Base-by-base conservation (phyloP, 495 filamentous ascomycete genomes). In the Chaetomium cochliodes region DNA sequence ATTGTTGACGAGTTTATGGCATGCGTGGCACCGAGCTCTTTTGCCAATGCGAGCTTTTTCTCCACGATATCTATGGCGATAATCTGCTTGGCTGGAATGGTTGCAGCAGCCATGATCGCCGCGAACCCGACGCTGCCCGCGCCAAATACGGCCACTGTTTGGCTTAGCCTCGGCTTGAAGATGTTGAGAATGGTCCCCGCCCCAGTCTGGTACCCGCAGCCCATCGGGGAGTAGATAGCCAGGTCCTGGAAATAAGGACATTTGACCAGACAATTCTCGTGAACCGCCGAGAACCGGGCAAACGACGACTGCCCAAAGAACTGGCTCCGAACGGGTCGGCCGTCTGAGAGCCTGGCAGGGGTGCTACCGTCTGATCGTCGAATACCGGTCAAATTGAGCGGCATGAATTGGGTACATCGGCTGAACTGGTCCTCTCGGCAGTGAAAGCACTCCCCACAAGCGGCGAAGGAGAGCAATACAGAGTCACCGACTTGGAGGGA, bases 291-390 rank as follows among this genome's bases (percentile, higher is more conserved):
- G 47, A 76, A 23, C 37, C 70, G 72, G 15, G 71, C 63, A 58
- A 81, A 68, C 0, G 76, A 79, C 11, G 71, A 75, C 63, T 82
- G 80, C 3, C 80, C 79, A 37, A 82, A 82, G 68, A 80, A 82
- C 18, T 80, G 72, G 3, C 69, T 72, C 1, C 72, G 59, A 0
- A 81, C 66, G n/a, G 70, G 57, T 9, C 69, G 33, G 26, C 75
- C 77, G 30, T 70, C 71, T 15, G 60, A 50, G 18, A 70, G 66
- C 13, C 15, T 65, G 33, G 60, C 67, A 0, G 72, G 26, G 30
- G 63, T 68, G 22, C 23, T 63, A 0, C 55, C 56, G 25, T 64
- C 65, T 0, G 39, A 0, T 0, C 25, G 66, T 0, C 75, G 70
- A 25, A 64, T 65, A 18, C 71, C 70, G 5, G 61, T 65, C 16